Base-by-base conservation (phyloP, 2,329 filamentous ascomycete genomes). In the Blastomyces parvus region DNA sequence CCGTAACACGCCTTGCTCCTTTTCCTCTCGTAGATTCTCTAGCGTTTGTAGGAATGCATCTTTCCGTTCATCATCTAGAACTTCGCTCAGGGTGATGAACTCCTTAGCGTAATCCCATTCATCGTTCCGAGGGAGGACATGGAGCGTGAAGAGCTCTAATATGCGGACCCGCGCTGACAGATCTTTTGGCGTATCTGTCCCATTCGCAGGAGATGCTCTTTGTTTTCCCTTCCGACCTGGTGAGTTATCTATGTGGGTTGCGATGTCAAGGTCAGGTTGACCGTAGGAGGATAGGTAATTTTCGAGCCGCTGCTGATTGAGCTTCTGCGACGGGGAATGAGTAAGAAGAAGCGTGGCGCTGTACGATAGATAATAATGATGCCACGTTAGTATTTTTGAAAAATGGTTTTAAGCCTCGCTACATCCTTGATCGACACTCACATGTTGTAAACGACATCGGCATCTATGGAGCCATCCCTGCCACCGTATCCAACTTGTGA, bases 31-130 rank as follows among this genome's bases (percentile, higher is more conserved):
- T 38, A 97, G 80, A 61, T 86, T 88, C 72, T 95, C 86, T 19
- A 97, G 81, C 4, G 92, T 93, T 69, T 93, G 88, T 19, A 96
- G 78, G 74, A 97, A 97, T 0, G 90, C 87, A 70, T 97, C 91
- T 66, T 90, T 86, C 55, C 90, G 85, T 78, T 97, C 94, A 61
- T 97, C 93, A 73, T 97, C 93, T 0, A 99, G 82, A 33, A 96
- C 86, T 57, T 93, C 87, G 74, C 87, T 94, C 71, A 91, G 85
- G 70, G 83, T 86, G 71, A 97, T 95, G 74, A 97, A 97, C 69
- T 96, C 90, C 64, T 86, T 85, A 3, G 94, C 91, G 70, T 97
- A 97, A 64, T 96, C 90, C 94, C 94, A 99, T 77, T 97, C 91
- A 63, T 90, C 87, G 69, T 97, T 97, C 61, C 91, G 84, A 5